Evolutionary conservation across 2,329 filamentous ascomycete species (phyloP).

Genomic region (Arthrobotrys pseudoclavata): DNA sequence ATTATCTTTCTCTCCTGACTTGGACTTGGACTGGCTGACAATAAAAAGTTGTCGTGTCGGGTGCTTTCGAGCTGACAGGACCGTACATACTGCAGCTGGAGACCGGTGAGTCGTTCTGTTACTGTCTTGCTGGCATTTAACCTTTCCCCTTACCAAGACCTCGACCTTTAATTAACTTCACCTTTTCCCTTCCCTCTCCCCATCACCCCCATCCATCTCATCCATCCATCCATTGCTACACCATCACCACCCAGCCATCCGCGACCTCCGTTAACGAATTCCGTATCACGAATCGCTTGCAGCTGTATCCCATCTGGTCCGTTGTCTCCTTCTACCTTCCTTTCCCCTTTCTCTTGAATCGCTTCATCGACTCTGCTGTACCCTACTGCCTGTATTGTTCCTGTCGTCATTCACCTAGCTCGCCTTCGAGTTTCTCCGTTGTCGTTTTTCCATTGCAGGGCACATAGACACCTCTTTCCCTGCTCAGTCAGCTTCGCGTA

Average conservation of each 20-base stretch:
- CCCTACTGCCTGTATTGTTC: background rate
- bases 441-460: slow-evolving; percentile 7
- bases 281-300: slow-evolving; percentile 25
- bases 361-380: slow-evolving; percentile 8
- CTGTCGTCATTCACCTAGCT: slow-evolving; percentile 13
- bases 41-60: slow-evolving; percentile 28
- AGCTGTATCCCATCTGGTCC: slow-evolving; percentile 21
- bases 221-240: slow-evolving; percentile 1
- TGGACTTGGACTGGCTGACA: too few relatives aligned
- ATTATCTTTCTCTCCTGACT: too few relatives aligned
- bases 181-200: slow-evolving; percentile 28
- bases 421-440: slow-evolving; percentile 22
- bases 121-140: slow-evolving; percentile 36
- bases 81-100: background rate
- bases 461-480: background rate
- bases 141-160: slow-evolving; percentile 22
- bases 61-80: slow-evolving; percentile 57
- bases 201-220: slow-evolving; percentile 8
- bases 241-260: slow-evolving; percentile 1
- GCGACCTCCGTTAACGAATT: slow-evolving; percentile 14
- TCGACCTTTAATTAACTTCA: slow-evolving; percentile 37
- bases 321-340: slow-evolving; percentile 11
- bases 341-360: slow-evolving; percentile 26
- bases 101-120: slow-evolving; percentile 17
- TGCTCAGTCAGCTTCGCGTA: background rate